Percentiles rank a stretch among this genome's conserved stretches.
These are phyloP conservation scores for Francoa sonchifolia DNA, from an alignment of 441 rosid genomes.

Conservation along the genomic window DNA sequence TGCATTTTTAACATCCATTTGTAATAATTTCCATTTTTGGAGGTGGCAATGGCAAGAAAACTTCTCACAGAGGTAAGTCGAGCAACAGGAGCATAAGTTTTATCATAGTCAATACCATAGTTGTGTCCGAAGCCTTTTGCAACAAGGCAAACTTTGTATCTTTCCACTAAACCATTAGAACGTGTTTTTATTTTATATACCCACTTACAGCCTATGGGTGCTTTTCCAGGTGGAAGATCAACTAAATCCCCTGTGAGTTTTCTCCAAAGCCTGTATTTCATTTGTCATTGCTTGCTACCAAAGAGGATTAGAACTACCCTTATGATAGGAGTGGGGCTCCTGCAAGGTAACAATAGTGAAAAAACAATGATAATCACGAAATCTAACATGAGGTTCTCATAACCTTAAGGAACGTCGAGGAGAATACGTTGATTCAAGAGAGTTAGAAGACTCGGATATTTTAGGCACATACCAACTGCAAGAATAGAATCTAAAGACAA, in stretches of 20 bases:
- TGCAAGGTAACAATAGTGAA: not conserved
- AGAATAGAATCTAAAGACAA: not conserved
- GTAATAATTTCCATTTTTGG: not conserved
- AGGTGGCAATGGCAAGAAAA: not conserved
- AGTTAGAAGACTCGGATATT: not conserved
- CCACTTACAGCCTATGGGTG: not conserved
- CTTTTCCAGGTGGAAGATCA: not conserved
- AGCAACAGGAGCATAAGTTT: not conserved
- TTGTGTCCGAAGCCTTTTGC: not conserved
- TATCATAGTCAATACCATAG: not conserved
- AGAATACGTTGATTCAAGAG: not conserved
- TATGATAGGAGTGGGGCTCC: not conserved
- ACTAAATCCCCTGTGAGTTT: not conserved
- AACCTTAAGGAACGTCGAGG: not conserved
- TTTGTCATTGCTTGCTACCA: not conserved
- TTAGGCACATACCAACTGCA: no score
- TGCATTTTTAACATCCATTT: not conserved
- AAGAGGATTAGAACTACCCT: not conserved
- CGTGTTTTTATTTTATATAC: not conserved
- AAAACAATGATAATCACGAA: not conserved
- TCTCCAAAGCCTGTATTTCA: not conserved
- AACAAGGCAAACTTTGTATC: not conserved
- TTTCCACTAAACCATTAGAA: not conserved
- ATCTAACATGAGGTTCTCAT: not conserved
- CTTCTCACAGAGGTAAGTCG: no score